Base-by-base conservation (phyloP, 768 basidiomycete genomes). In the Naganishia friedmannii region DNA sequence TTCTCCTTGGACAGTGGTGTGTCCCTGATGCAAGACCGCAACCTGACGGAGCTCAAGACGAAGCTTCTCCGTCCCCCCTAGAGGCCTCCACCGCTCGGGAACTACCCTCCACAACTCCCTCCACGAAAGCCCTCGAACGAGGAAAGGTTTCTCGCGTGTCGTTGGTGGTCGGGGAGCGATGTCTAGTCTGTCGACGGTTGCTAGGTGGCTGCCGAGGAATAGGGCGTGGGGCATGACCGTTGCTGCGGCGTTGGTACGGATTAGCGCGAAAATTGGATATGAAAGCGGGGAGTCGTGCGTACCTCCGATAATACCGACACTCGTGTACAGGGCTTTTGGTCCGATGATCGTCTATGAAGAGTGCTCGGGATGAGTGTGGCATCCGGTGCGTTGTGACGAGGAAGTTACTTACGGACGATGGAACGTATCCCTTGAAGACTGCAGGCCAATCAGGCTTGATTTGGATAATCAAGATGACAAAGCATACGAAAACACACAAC, bases 191-290 rank as follows among this genome's bases (percentile, higher is more conserved):
- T 93, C 88, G 77, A 93, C 90, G 0, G 91, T 92, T 2, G 92
- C 89, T 4, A 96, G 86, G 39, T 68, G 60, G 29, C 56, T 63
- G 13, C 93, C 93, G 19, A 96, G 84, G 83, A 90, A 93, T 21
- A 96, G 84, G 70, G 89, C 89, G 79, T 94, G 93, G 0, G 93
- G 93, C 93, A 94, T 94, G 70, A 93, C 88, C 2, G 92, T 96
- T 0, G 92, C 91, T 34, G 89, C 90, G n/a, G n/a, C n/a, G n/a
- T n/a, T n/a, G n/a, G n/a, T n/a, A n/a, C n/a, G n/a, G 77, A 9
- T 4, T 15, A 34, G 15, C 9, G 6, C 2, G 23, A 45, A 12
- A 1, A 70, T 46, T 1, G 23, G 31, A 10, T 8, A 26, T n/a
- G 13, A 19, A 48, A n/a, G n/a, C n/a, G n/a, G n/a, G n/a, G n/a